phyloP scores from a whole-genome alignment of 495 filamentous ascomycete genomes.

The Hypoxylon subgilvum region DNA sequence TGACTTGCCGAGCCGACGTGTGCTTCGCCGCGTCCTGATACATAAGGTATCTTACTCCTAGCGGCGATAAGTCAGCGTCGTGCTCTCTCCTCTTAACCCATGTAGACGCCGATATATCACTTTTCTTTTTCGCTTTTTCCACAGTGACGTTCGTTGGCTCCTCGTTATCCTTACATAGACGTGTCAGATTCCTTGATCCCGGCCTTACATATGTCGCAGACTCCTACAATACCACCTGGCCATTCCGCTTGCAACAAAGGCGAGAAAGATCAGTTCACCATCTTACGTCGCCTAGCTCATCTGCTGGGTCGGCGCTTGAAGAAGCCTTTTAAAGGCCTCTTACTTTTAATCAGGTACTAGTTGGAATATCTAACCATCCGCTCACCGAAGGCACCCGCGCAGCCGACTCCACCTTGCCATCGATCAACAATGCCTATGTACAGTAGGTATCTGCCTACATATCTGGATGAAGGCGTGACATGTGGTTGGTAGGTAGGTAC shows the following conservation, averaged over 20 bases:
- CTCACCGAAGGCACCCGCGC: conserved; percentile 12
- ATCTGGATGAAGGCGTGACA: neutral
- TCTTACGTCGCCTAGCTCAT: conserved; percentile 23
- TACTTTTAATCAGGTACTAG: too few species aligned
- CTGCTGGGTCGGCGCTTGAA: conserved; percentile 2
- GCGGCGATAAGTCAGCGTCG: conserved; percentile 16
- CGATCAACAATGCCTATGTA: conserved; percentile 14
- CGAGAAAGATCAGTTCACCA: conserved; percentile 22
- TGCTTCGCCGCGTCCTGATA: conserved; percentile 21
- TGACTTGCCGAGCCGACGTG: conserved; percentile 21
- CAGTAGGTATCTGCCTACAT: too few species aligned
- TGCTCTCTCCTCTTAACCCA: neutral
- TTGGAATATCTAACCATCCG: conserved; percentile 2
- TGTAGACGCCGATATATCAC: conserved; percentile 18
- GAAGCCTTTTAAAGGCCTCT: conserved; percentile 9
- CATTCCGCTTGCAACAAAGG: conserved; percentile 17
- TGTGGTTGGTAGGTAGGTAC: conserved; percentile 30
- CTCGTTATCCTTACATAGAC: conserved; percentile 12
- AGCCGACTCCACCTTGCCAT: conserved; percentile 5
- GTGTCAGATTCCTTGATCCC: conserved; percentile 34
- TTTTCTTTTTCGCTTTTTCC: neutral
- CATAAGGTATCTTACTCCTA: conserved; percentile 14
- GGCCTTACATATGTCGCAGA: conserved; percentile 18
- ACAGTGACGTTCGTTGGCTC: conserved; percentile 23
- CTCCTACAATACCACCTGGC: conserved; percentile 30